Base-by-base conservation (phyloP, 345 rosid genomes). In the Ailanthus altissimus region DNA sequence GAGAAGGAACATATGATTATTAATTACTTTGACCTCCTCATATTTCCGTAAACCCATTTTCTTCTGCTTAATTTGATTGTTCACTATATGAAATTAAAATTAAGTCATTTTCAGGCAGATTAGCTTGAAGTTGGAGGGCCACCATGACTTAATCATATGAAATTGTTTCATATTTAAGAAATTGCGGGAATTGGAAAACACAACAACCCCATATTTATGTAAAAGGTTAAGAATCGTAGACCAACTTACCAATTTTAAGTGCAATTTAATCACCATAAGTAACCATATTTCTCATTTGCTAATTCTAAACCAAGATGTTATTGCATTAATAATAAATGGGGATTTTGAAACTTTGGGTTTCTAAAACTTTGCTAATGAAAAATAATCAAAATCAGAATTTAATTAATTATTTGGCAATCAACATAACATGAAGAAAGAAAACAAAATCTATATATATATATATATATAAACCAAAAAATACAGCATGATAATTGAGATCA, bases 81-180 rank as follows among this genome's bases (percentile, higher is more conserved):
- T 32, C 38, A 32, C 3, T 32, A 1, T 32, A 32, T 1, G 3
- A 32, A 32, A 32, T 32, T 3, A 3, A 32, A 32, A 32, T n/a
- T 3, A 32, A 32, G 77, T 68, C 78, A 45, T 16, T 73, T 73
- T 77, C 84, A 62, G 50, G 78, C 47, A 42, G 75, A 76, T 59
- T 77, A 68, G 74, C 47, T 54, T 8, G 73, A 68, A 77, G 42
- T 54, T 8, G 73, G 73, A 77, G 42, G 72, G 46, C 75, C 61
- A 56, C 56, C 67, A 7, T 0, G 32, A 36, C 4, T 6, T 25
- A 18, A 5, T 20, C 11, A 32, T 62, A 63, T 62, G 7, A 2
- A 53, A 5, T n/a, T n/a, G 57, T 23, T 5, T 7, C 7, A 42
- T 11, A 15, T 15, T 54, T 12, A 51, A 10, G 25, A 18, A 26